These are phyloP conservation scores for Westerdykella sp. DNA, from an alignment of 2,329 filamentous ascomycete genomes.

Conservation along the genomic window DNA sequence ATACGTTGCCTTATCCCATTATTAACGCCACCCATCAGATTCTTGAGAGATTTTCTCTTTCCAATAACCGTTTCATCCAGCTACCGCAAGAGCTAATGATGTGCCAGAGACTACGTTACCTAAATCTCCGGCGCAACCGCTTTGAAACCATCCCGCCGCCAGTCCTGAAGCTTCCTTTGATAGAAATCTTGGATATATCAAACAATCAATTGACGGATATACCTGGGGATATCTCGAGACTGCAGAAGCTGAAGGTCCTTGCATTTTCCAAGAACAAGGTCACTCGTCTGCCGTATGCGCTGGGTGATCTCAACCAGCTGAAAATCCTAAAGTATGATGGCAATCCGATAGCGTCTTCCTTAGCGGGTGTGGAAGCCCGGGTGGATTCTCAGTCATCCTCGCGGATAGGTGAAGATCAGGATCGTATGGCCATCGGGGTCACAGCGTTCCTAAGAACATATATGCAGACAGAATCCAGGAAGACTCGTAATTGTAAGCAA, in stretches of 20 bases:
- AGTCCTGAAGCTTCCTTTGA: not conserved
- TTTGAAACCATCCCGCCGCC: constrained; percentile 2
- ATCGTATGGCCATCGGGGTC: too few relatives aligned
- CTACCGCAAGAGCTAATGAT: not conserved
- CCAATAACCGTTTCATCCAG: not conserved
- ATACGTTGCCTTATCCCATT: too few relatives aligned
- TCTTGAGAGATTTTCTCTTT: constrained; percentile 4
- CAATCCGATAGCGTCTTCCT: too few relatives aligned
- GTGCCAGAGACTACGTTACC: not conserved
- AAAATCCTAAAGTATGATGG: not conserved
- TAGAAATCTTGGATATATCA: constrained; percentile 1
- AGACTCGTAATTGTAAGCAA: too few relatives aligned
- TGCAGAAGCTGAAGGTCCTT: not conserved
- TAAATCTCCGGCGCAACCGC: not conserved
- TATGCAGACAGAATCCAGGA: too few relatives aligned
- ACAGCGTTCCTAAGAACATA: too few relatives aligned
- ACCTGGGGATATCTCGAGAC: not conserved
- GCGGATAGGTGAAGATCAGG: too few relatives aligned
- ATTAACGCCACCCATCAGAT: not conserved
- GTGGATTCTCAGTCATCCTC: too few relatives aligned
- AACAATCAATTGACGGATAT: constrained; percentile 1
- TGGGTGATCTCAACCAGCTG: not conserved
- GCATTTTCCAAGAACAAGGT: not conserved
- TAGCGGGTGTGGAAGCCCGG: too few relatives aligned
- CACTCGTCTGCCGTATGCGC: not conserved